Evolutionary conservation across 768 basidiomycete genomes (phyloP).

Genomic region (Clavaria fumosa): DNA sequence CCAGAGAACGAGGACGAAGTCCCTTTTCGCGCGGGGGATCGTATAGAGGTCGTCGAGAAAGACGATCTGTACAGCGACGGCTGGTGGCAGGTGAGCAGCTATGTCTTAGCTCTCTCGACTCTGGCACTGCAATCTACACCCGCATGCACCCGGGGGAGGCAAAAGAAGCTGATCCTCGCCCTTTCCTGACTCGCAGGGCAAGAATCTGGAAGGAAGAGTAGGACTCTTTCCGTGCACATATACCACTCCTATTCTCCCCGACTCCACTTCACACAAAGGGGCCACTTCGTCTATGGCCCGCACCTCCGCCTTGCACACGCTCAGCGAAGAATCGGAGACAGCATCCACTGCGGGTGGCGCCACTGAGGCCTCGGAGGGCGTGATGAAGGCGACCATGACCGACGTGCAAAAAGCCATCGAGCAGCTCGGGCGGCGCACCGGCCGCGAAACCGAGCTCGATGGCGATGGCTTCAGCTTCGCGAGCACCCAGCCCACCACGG

Average conservation of each 20-base stretch:
- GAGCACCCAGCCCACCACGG: conserved; percentile 39
- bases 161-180: too few relatives aligned
- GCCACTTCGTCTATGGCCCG: too few relatives aligned
- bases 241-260: conserved; percentile 48
- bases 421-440: conserved; percentile 44
- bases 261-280: too few relatives aligned
- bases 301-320: too few relatives aligned
- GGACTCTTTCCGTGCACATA: conserved; percentile 90
- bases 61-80: conserved; percentile 91
- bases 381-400: conserved; percentile 76
- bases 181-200: conserved; percentile 42
- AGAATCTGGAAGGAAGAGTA: conserved; percentile 63
- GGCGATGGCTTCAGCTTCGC: conserved; percentile 66
- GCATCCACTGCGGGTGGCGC: too few relatives aligned
- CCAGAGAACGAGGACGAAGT: conserved; percentile 96
- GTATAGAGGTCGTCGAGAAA: conserved; percentile 81
- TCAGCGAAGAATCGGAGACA: too few relatives aligned
- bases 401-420: conserved; percentile 87
- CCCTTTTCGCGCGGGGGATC: conserved; percentile 67
- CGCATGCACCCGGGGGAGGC: too few relatives aligned
- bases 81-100: conserved; percentile 61
- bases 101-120: conserved; percentile 7
- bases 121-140: not conserved
- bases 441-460: conserved; percentile 12
- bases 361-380: conserved; percentile 40